Evolutionary conservation across 2,329 filamentous ascomycete genomes (phyloP).

Genomic region (Teratosphaeria viscida): DNA sequence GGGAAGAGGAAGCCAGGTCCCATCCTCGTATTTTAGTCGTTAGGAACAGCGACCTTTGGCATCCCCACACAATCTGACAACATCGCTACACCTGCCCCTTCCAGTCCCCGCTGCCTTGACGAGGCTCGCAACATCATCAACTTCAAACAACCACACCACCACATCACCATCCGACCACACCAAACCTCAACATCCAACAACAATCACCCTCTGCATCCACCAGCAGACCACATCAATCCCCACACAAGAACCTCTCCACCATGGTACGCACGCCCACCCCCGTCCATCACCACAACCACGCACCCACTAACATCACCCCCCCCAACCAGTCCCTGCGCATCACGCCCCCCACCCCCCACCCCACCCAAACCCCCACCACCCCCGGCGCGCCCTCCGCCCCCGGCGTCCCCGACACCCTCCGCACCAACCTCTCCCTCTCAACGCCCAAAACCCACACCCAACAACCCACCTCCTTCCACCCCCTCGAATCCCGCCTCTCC

Average conservation of each 20-base stretch:
- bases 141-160: not conserved
- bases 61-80: not conserved
- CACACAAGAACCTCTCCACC: not conserved
- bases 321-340: conserved; percentile 58
- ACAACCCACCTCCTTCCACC: conserved; percentile 62
- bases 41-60: not conserved
- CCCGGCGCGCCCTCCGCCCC: conserved; percentile 77
- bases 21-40: too few relatives aligned
- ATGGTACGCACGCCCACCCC: not conserved
- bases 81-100: not conserved
- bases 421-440: conserved; percentile 60
- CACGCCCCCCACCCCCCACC: conserved; percentile 59
- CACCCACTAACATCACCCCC: conserved; percentile 18
- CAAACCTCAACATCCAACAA: too few relatives aligned
- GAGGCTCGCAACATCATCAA: not conserved
- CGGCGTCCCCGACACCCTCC: conserved; percentile 86
- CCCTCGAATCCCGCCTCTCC: conserved; percentile 80
- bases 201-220: too few relatives aligned
- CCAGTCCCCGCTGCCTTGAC: not conserved
- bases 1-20: too few relatives aligned
- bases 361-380: conserved; percentile 37
- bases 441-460: conserved; percentile 40
- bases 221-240: too few relatives aligned
- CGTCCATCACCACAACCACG: not conserved
- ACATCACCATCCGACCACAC: too few relatives aligned